Evolutionary conservation across 78 protist genomes (phyloP).

Genomic region (Dictyostelium purpureum): DNA sequence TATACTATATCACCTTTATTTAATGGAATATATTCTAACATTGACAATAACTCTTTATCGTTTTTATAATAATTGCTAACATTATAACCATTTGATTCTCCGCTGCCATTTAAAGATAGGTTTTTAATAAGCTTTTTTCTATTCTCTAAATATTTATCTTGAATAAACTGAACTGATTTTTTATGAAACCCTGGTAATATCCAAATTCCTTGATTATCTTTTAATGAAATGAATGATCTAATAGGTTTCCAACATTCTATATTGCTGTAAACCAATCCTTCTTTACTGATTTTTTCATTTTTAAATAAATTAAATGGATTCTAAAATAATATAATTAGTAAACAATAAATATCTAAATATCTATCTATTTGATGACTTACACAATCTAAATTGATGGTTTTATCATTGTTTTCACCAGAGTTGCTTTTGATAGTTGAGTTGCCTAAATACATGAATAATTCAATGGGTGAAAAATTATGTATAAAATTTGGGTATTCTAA

Average conservation of each 20-base stretch:
- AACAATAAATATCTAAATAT: not conserved
- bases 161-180: not conserved
- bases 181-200: not conserved
- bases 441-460: too few species aligned
- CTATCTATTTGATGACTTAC: not conserved
- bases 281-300: not conserved
- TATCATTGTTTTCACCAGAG: not conserved
- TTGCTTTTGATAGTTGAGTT: too few species aligned
- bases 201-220: not conserved
- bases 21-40: not conserved
- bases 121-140: not conserved
- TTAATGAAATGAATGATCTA: not conserved
- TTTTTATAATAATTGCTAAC: too few species aligned
- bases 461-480: too few species aligned
- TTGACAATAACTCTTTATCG: not conserved
- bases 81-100: too few species aligned
- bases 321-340: not conserved
- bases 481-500: too few species aligned
- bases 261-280: not conserved
- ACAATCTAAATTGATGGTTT: not conserved
- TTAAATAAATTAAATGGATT: conserved; percentile 9
- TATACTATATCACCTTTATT: not conserved
- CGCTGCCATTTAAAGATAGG: not conserved
- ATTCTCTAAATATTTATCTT: not conserved
- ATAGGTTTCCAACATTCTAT: not conserved